A percentile compares a stretch with the other conserved stretches of the same genome.
phyloP scores from a whole-genome alignment of 768 basidiomycete genomes.

The Boletus patriciae region DNA sequence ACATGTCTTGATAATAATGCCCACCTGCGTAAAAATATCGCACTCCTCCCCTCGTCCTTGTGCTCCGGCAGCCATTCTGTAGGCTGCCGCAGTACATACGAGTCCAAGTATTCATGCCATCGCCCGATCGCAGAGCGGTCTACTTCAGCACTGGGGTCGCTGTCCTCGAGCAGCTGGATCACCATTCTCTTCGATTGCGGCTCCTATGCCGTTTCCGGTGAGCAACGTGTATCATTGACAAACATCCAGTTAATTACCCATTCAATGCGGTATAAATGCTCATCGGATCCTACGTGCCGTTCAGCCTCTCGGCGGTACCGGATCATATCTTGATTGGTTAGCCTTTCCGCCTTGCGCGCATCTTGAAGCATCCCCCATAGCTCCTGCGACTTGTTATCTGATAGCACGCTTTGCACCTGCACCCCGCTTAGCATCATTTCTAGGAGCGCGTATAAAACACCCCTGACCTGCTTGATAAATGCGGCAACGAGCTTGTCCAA shows the following conservation, averaged over 20 bases:
- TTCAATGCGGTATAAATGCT: conserved; percentile 74
- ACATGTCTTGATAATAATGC: conserved; percentile 23
- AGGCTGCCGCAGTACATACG: conserved; percentile 66
- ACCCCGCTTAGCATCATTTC: conserved; percentile 1
- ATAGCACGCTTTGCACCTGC: conserved; percentile 83
- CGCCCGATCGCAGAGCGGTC: conserved; percentile 50
- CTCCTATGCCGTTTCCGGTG: conserved; percentile 43
- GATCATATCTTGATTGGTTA: conserved; percentile 65
- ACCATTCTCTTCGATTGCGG: conserved; percentile 53
- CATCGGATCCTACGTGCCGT: conserved; percentile 68
- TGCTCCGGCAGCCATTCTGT: conserved; percentile 66
- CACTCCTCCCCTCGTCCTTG: conserved; percentile 36
- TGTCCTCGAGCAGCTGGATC: conserved; percentile 57
- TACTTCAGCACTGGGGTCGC: conserved; percentile 65
- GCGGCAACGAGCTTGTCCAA: conserved; percentile 89
- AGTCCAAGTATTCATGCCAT: conserved; percentile 75
- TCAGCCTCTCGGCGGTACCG: conserved; percentile 81
- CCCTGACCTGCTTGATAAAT: conserved; percentile 83
- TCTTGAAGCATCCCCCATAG: conserved; percentile 73
- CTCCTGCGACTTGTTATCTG: conserved; percentile 86
- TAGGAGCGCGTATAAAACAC: background rate
- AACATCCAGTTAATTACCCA: conserved; percentile 59
- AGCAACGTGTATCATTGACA: conserved; percentile 7
- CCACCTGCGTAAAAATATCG: conserved; percentile 61
- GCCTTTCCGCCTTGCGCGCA: conserved; percentile 51